Evolutionary conservation across 108 stramenopile species (phyloP), one percentile per base, ranked within the genome.

Genomic region (Hondaea fermentalgiana): DNA sequence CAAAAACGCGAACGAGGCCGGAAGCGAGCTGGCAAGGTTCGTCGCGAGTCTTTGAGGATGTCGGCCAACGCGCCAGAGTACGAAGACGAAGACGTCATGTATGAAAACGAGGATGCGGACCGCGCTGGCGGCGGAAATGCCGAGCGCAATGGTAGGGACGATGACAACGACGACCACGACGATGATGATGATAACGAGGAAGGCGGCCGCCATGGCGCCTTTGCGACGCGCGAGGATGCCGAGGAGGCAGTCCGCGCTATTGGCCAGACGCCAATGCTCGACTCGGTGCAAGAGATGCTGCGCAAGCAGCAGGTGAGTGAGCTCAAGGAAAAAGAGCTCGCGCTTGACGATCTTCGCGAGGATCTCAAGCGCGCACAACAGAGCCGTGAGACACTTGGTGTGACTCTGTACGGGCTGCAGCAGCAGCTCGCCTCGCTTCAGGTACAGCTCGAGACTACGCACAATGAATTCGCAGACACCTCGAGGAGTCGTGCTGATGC

Each of bases 391-490:
- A 91, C 91, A 60, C 90, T 93, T 10, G 96, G 95, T 47, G 95
- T 96, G 35, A 92, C 95, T 76, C 90, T 97, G 6, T 95, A 97
- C 72, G 94, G 94, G 5, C 88, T 96, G 89, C 96, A 97, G 87
- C 95, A 96, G 72, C 96, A 96, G 91, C 92, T 97, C 3, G 95
- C 95, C 16, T 72, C 89, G 47, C 92, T 96, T 10, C 96, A 97
- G 87, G 72, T 94, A 16, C 72, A 72, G 35, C 90, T 97, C 17
- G 95, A 95, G 57, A 57, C 88, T 5, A 90, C 93, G 6, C 95
- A 95, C 47, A 69, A 90, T n/a, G 58, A 90, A 44, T 94, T 94
- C 51, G 91, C 91, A 51, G 87, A 44, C 57, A 87, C 93, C 0
- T 90, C 91, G 10, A 88, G 94, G 53, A 72, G 87, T 23, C 92